A percentile compares a stretch with the other conserved stretches of the same genome.
phyloP scores from a whole-genome alignment of 2,329 filamentous ascomycete species.

The Colletotrichum godetiae region DNA sequence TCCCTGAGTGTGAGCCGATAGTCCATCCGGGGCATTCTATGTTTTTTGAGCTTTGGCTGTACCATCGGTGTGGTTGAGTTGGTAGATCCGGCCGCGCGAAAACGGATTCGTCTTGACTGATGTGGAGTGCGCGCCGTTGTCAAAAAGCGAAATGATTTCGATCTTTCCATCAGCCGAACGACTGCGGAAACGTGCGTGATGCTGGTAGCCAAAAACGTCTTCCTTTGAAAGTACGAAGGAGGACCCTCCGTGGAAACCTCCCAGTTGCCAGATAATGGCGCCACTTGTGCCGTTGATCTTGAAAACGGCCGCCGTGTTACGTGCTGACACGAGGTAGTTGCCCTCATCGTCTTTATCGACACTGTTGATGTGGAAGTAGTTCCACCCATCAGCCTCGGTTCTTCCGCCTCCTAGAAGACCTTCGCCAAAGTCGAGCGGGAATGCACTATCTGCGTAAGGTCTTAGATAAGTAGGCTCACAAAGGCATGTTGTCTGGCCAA shows the following conservation, averaged over 20 bases:
- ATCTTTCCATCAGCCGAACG: slow-evolving; percentile 53
- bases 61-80: slow-evolving; percentile 32
- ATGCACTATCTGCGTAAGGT: not conserved
- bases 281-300: slow-evolving; percentile 60
- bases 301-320: slow-evolving; percentile 58
- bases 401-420: slow-evolving; percentile 19
- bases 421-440: slow-evolving; percentile 18
- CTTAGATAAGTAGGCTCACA: not conserved
- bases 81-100: slow-evolving; percentile 30
- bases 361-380: slow-evolving; percentile 69
- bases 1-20: slow-evolving; percentile 37
- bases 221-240: slow-evolving; percentile 49
- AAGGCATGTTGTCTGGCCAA: not conserved
- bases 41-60: slow-evolving; percentile 24
- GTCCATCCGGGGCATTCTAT: slow-evolving; percentile 30
- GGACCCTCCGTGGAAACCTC: slow-evolving; percentile 55
- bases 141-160: slow-evolving; percentile 64
- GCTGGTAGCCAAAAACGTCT: slow-evolving; percentile 60
- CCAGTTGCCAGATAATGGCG: slow-evolving; percentile 63
- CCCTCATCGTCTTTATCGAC: slow-evolving; percentile 61
- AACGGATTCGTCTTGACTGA: slow-evolving; percentile 34
- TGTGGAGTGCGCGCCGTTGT: slow-evolving; percentile 53
- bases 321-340: slow-evolving; percentile 65
- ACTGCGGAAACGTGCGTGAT: slow-evolving; percentile 59
- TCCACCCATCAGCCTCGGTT: slow-evolving; percentile 52